phyloP scores from a whole-genome alignment of 1,139 yeast genomes.

The Pichia sp. region DNA sequence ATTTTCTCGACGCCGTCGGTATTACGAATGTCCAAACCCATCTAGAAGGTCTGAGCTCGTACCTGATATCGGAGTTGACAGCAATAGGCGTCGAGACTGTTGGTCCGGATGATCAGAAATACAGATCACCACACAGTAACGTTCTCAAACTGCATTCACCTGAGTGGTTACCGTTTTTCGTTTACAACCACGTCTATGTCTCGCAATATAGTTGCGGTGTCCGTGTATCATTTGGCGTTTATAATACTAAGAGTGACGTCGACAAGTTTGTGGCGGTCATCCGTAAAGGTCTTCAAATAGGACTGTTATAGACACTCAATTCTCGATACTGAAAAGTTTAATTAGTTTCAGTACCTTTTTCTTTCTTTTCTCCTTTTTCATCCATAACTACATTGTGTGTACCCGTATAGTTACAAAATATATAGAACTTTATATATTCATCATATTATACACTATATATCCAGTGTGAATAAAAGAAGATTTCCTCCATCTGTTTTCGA shows the following conservation, averaged over 20 bases:
- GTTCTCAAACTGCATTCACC: background rate
- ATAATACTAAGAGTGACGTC: background rate
- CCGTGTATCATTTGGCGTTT: background rate
- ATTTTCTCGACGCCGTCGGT: slow-evolving; percentile 3
- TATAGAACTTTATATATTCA: background rate
- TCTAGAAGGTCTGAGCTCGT: slow-evolving; percentile 3
- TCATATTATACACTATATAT: background rate
- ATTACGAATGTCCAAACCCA: background rate
- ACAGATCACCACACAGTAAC: slow-evolving; percentile 8
- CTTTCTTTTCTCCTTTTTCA: too few relatives aligned
- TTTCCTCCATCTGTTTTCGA: background rate
- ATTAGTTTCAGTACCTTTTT: too few relatives aligned
- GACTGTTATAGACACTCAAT: background rate
- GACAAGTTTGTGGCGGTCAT: background rate
- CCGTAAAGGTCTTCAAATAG: background rate
- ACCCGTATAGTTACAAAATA: background rate
- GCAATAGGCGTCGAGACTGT: background rate
- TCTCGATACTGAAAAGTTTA: too few relatives aligned
- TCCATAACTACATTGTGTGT: too few relatives aligned
- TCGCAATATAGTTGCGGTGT: slow-evolving; percentile 1
- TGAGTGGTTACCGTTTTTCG: slow-evolving; percentile 1
- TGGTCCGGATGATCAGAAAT: background rate
- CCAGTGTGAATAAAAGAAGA: background rate
- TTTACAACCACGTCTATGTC: background rate
- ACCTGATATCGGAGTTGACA: background rate